A percentile compares a stretch with the other conserved stretches of the same genome.
These are phyloP conservation scores for Irpex sp. DNA, from an alignment of 1,284 basidiomycete genomes.

Conservation along the genomic window DNA sequence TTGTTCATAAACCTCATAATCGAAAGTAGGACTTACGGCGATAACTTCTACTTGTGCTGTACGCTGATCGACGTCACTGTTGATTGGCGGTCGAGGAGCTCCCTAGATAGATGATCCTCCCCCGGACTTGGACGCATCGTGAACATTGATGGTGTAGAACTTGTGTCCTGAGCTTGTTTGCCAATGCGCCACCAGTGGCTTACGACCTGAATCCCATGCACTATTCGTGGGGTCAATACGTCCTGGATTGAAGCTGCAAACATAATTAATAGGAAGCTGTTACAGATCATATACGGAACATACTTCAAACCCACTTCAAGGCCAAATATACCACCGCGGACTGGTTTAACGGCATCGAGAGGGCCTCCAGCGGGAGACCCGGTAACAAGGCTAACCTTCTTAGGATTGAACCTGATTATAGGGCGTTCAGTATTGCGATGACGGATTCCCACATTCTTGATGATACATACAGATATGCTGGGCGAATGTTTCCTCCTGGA, in stretches of 20 bases:
- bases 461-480: slow-evolving; percentile 43
- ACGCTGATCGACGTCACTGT: slow-evolving; percentile 44
- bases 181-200: slow-evolving; percentile 58
- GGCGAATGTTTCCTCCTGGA: slow-evolving; percentile 61
- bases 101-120: slow-evolving; percentile 47
- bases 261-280: background rate
- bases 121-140: slow-evolving; percentile 53
- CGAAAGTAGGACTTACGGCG: slow-evolving; percentile 29
- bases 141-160: slow-evolving; percentile 57
- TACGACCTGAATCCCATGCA: slow-evolving; percentile 54
- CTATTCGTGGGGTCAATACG: slow-evolving; percentile 56
- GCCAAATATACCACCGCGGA: slow-evolving; percentile 28
- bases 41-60: slow-evolving; percentile 46
- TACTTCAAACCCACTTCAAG: slow-evolving; percentile 40
- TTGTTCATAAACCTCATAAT: background rate
- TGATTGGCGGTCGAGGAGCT: slow-evolving; percentile 53
- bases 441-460: background rate
- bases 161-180: slow-evolving; percentile 39
- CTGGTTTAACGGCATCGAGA: slow-evolving; percentile 41
- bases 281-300: too few species aligned
- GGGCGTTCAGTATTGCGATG: background rate
- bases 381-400: slow-evolving; percentile 44
- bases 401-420: slow-evolving; percentile 40
- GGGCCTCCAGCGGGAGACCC: slow-evolving; percentile 47
- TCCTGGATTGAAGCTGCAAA: slow-evolving; percentile 52